Base-by-base conservation (phyloP, 805 yeast species). In the Ogataea paraovalis region DNA sequence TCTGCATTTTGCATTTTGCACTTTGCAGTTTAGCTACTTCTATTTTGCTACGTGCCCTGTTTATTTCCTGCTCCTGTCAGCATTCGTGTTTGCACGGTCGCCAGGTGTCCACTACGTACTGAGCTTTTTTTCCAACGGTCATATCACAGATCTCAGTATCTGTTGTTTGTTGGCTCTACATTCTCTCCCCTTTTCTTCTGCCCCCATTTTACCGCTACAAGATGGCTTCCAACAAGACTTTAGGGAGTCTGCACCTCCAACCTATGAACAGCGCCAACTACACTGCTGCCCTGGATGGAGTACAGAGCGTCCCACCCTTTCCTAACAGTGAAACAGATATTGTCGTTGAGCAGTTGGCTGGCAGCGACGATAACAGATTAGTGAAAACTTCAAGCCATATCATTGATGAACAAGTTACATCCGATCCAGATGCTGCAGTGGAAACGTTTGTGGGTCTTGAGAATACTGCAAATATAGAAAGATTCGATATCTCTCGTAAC, bases 221-320 rank as follows among this genome's bases (percentile, higher is more conserved):
- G 9, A 57, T 60, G 62, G 40, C 62, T 16, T 57, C 62, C 20
- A 52, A 49, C 22, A 55, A 44, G 19, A 57, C 64, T 1, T 39
- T 48, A 6, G 58, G 55, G 19, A 59, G 66, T 25, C 47, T 66
- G 28, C 54, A 53, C 25, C 48, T 66, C 18, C 56, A 60, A 44
- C 69, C 70, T 5, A 67, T 67, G 69, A 58, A 58, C 39, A 61
- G 66, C 43, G 55, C 49, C 7, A 56, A 62, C 42, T 56, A 61
- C 37, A 66, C 67, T 2, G 69, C 69, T 5, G 67, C 68, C 4
- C 45, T 53, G 13, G 60, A 54, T 22, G 67, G 68, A 3, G 61
- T 61, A 7, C 52, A 52, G 12, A 42, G 45, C 32, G 32, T 48
- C 3, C 32, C 42, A 7, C 21, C 5, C 18, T 27, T 14, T 19